Evolutionary conservation across 805 yeast genomes (phyloP).

Genomic region (Cyberlindnera lachancei): DNA sequence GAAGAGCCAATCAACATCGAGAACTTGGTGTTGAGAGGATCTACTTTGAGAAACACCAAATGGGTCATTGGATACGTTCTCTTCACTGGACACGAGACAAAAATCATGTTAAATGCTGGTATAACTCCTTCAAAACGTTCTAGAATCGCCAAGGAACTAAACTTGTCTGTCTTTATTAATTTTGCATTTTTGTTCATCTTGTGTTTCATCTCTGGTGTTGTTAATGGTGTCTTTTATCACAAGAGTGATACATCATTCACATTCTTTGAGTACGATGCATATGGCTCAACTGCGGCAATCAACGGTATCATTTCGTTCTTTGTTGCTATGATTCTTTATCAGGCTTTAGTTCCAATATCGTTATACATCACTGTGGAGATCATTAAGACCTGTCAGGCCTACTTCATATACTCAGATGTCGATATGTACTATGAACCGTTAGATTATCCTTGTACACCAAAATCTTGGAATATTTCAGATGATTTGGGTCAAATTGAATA

Average conservation of each 20-base stretch:
- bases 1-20: conserved; percentile 59
- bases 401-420: conserved; percentile 68
- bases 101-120: conserved; percentile 76
- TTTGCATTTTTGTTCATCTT: conserved; percentile 53
- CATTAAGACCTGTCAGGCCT: conserved; percentile 74
- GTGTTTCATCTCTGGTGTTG: conserved; percentile 61
- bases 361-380: conserved; percentile 76
- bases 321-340: conserved; percentile 70
- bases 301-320: conserved; percentile 69
- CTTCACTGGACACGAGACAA: conserved; percentile 73
- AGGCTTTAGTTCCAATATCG: conserved; percentile 76
- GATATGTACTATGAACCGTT: conserved; percentile 59
- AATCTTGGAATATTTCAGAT: conserved; percentile 79
- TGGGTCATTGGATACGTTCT: conserved; percentile 73
- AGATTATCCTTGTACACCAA: conserved; percentile 79
- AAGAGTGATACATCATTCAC: conserved; percentile 41
- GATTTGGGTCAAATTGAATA: conserved; percentile 82
- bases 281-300: conserved; percentile 53
- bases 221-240: conserved; percentile 62
- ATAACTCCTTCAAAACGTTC: conserved; percentile 71
- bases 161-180: conserved; percentile 61
- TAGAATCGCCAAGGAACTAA: conserved; percentile 66
- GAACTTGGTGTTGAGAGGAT: conserved; percentile 66
- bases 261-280: conserved; percentile 58
- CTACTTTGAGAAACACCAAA: conserved; percentile 65